phyloP scores from a whole-genome alignment of 1,284 basidiomycete genomes.

The Flammula alnicola region DNA sequence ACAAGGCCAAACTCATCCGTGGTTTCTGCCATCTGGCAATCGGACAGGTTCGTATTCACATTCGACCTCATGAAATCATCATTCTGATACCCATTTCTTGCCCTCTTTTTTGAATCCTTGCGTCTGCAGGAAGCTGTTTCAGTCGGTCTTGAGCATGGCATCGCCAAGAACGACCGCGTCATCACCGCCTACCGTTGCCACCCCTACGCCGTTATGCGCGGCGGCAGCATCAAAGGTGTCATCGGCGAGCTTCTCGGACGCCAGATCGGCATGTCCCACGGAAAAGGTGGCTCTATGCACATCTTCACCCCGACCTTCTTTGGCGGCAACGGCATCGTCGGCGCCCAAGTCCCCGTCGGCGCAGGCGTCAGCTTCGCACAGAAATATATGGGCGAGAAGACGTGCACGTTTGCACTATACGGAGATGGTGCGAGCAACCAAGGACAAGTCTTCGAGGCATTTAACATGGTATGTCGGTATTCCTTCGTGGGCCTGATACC shows the following conservation, averaged over 20 bases:
- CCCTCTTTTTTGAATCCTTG: not conserved
- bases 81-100: conserved; percentile 16
- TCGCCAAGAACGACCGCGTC: conserved; percentile 85
- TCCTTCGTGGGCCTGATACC: not conserved
- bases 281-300: conserved; percentile 99
- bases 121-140: conserved; percentile 87
- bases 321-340: conserved; percentile 99
- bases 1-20: conserved; percentile 93
- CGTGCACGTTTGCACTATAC: conserved; percentile 92
- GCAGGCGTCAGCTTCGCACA: conserved; percentile 95
- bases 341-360: conserved; percentile 96
- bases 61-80: conserved; percentile 31
- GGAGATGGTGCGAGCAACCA: conserved; percentile 99
- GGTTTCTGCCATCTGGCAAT: conserved; percentile 99
- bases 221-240: conserved; percentile 91
- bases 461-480: conserved; percentile 83
- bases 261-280: conserved; percentile 91
- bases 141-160: conserved; percentile 91
- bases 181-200: conserved; percentile 99
- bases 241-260: conserved; percentile 93
- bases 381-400: conserved; percentile 84
- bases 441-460: conserved; percentile 98
- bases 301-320: conserved; percentile 97
- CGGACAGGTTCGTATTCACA: conserved; percentile 74
- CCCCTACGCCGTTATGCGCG: conserved; percentile 94